phyloP scores from a whole-genome alignment of 2,329 filamentous ascomycete genomes.

The Colletotrichum theobromicola region DNA sequence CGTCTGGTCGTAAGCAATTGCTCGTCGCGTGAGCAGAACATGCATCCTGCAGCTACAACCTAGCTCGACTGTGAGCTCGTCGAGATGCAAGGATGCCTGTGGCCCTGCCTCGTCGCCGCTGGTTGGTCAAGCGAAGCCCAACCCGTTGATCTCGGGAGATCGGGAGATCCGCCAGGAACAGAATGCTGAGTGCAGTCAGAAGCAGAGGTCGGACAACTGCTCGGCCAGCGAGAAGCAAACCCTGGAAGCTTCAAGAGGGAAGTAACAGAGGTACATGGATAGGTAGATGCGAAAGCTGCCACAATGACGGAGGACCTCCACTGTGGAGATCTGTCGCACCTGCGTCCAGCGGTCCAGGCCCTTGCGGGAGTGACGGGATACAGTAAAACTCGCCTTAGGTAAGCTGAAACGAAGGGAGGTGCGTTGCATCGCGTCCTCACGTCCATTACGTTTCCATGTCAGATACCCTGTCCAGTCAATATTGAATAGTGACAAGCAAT shows the following conservation, averaged over 20 bases:
- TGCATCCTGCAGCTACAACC: background rate
- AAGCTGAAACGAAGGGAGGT: background rate
- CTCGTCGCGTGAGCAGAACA: background rate
- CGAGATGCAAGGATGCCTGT: background rate
- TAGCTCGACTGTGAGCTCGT: background rate
- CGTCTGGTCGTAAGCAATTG: background rate
- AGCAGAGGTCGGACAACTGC: background rate
- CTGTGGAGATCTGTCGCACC: background rate
- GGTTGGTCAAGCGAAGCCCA: background rate
- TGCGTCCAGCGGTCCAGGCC: background rate
- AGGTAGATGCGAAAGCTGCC: background rate
- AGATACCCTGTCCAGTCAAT: background rate
- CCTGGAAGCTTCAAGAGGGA: background rate
- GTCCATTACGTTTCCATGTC: background rate
- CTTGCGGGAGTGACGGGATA: background rate
- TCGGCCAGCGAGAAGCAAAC: background rate
- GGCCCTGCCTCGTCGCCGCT: background rate
- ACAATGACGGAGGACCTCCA: slow-evolving; percentile 7
- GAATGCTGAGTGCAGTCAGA: background rate
- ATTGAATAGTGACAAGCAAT: background rate
- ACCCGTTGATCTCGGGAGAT: background rate
- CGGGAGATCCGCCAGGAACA: background rate
- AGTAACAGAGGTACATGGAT: background rate
- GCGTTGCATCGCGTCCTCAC: background rate
- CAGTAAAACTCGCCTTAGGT: background rate